phyloP scores from a whole-genome alignment of 805 yeast genomes.

The Pichia heedii region DNA sequence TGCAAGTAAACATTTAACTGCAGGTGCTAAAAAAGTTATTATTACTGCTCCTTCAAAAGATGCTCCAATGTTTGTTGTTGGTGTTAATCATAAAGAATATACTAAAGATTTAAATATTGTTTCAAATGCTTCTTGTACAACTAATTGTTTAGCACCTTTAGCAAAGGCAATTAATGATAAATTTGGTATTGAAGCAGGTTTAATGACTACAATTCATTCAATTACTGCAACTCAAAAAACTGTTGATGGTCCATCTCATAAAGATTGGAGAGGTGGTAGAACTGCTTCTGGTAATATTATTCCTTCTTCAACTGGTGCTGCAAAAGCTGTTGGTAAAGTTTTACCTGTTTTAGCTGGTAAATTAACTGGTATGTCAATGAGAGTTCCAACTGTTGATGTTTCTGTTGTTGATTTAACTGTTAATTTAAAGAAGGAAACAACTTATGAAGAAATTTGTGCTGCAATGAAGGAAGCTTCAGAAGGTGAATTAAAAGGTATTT shows the following conservation, averaged over 20 bases:
- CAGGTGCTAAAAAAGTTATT: constrained; percentile 91
- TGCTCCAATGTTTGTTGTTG: constrained; percentile 92
- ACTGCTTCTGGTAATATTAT: constrained; percentile 93
- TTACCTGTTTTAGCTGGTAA: constrained; percentile 86
- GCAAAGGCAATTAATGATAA: constrained; percentile 82
- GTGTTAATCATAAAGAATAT: constrained; percentile 80
- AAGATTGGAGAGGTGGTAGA: constrained; percentile 99
- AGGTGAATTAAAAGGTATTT: constrained; percentile 68
- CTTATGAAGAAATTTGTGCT: constrained; percentile 76
- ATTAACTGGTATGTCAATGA: constrained; percentile 88
- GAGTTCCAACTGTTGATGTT: constrained; percentile 91
- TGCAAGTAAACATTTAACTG: constrained; percentile 76
- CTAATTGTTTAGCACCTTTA: constrained; percentile 91
- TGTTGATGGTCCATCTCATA: constrained; percentile 94
- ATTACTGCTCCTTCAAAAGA: constrained; percentile 92
- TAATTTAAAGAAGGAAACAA: constrained; percentile 64
- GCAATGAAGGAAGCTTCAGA: constrained; percentile 71
- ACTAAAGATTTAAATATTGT: constrained; percentile 65
- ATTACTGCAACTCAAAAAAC: constrained; percentile 95
- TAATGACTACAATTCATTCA: constrained; percentile 95
- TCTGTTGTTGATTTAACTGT: constrained; percentile 91
- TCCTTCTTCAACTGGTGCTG: constrained; percentile 96
- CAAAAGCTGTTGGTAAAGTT: constrained; percentile 95
- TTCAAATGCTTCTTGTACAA: constrained; percentile 93
- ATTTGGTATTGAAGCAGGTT: constrained; percentile 84